Conservation (phyloP, 257 asterid species). For the Solanum phureja region DNA sequence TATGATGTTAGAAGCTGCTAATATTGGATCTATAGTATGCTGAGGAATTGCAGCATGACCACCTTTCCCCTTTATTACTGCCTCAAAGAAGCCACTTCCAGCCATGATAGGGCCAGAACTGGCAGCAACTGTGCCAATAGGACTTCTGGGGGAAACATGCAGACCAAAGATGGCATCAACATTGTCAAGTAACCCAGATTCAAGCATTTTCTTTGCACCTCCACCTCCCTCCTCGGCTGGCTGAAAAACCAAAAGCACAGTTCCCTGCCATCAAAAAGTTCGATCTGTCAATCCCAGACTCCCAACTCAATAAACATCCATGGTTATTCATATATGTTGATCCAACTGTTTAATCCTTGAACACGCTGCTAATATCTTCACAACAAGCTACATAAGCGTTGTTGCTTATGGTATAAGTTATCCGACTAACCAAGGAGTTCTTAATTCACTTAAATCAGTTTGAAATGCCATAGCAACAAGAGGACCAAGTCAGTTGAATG, state of each 20-base stretch:
- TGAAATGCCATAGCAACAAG: background rate
- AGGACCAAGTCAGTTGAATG: background rate
- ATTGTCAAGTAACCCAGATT: slow-evolving; percentile 37
- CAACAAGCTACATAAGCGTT: background rate
- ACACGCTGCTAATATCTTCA: background rate
- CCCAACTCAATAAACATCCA: background rate
- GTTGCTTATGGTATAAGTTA: background rate
- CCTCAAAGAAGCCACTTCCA: slow-evolving; percentile 54
- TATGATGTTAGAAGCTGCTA: slow-evolving; percentile 45
- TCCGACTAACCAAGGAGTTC: background rate
- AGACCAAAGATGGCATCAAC: slow-evolving; percentile 60
- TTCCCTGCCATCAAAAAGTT: slow-evolving; percentile 37
- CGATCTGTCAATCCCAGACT: background rate
- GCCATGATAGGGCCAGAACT: slow-evolving; percentile 50
- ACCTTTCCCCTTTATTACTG: slow-evolving; percentile 50
- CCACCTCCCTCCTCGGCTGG: slow-evolving; percentile 80
- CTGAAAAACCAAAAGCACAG: slow-evolving; percentile 55
- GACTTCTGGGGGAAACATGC: slow-evolving; percentile 27
- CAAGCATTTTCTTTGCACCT: slow-evolving; percentile 60
- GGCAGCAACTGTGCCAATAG: slow-evolving; percentile 29
- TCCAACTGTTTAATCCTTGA: background rate
- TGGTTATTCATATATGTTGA: background rate
- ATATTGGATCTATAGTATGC: slow-evolving; percentile 43
- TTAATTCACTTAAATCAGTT: too few species aligned
- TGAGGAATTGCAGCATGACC: slow-evolving; percentile 77